Base-by-base conservation (phyloP, 176 grass and related monocot species). In the Avena atlantica region DNA sequence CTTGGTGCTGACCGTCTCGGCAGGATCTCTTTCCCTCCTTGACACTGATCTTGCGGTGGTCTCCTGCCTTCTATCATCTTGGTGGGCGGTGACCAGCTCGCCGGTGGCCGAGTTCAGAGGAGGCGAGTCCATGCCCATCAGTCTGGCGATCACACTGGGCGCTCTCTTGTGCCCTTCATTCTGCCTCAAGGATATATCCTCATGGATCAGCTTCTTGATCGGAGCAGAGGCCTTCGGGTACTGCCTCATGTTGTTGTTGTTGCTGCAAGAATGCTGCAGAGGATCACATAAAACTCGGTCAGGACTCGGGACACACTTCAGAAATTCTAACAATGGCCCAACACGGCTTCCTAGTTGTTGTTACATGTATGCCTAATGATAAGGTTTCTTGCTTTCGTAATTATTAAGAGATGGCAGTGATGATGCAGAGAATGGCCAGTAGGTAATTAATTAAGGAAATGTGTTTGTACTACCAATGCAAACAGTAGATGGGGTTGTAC, bases 121-220 rank as follows among this genome's bases (percentile, higher is more conserved):
- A 14, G 93, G 87, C 40, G 87, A 78, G 20, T 99, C 97, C 97
- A 99, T 96, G 80, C 94, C 97, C 97, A 99, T 99, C 86, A 99
- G 61, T 31, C 94, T 88, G 47, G 97, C 97, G 52, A 99, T 89
- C 20, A 99, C 94, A 58, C 90, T 78, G 4, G 90, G 97, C 9
- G 20, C 74, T 90, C 83, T 94, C 44, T 89, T 99, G 5, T 78
- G 87, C 12, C 31, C 34, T 66, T 89, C 94, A 47, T 53, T 93
- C 6, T 45, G 49, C 87, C 88, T 70, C 66, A 84, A 83, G 21
- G 90, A 92, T 4, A 89, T 75, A 66, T 94, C 92, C 42, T 90
- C 86, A 34, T 92, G 88, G 29, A 94, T 94, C 23, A 94, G 31
- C 76, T 90, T 93, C 82, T 91, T 92, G 36, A 93, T 60, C 3